Evolutionary conservation across 2,329 filamentous ascomycete species (phyloP).

Genomic region (Fusarium tanahbumbuense): DNA sequence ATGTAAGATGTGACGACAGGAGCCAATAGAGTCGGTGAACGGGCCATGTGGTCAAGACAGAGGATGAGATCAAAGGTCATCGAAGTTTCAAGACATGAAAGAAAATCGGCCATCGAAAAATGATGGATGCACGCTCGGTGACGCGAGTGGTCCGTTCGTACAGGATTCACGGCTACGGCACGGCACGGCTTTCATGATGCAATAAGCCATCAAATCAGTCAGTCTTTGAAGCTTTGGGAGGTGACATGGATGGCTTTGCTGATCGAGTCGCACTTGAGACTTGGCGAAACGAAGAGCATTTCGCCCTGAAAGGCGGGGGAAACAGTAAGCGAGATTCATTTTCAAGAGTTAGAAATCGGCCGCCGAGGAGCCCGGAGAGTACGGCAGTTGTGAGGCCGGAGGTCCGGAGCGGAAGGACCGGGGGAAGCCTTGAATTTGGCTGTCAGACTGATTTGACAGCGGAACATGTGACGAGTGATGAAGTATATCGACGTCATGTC

Average conservation of each 20-base stretch:
- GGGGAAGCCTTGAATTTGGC: slow-evolving; percentile 1
- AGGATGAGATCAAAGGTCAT: slow-evolving; percentile 32
- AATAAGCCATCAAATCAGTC: not conserved
- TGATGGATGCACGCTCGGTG: slow-evolving; percentile 24
- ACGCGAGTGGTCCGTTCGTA: slow-evolving; percentile 16
- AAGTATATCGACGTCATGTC: slow-evolving; percentile 30
- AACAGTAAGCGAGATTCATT: slow-evolving; percentile 1
- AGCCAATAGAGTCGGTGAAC: slow-evolving; percentile 40
- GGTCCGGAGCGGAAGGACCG: slow-evolving; percentile 30
- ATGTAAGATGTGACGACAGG: not conserved
- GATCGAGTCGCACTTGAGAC: not conserved
- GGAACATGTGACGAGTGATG: slow-evolving; percentile 14
- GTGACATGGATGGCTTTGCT: slow-evolving; percentile 5
- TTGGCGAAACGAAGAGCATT: slow-evolving; percentile 3
- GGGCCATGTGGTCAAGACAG: slow-evolving; percentile 43
- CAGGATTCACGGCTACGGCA: slow-evolving; percentile 12
- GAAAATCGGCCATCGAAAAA: slow-evolving; percentile 3
- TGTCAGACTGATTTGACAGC: slow-evolving; percentile 6
- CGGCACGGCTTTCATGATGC: slow-evolving; percentile 18
- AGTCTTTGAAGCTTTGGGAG: not conserved
- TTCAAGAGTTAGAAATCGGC: not conserved
- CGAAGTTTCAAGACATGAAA: slow-evolving; percentile 1
- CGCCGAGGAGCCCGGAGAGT: slow-evolving; percentile 15
- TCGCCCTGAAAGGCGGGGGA: not conserved
- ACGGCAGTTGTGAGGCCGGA: slow-evolving; percentile 31